Conservation (phyloP, 331 rosid genomes). For the Malus hybrid region DNA sequence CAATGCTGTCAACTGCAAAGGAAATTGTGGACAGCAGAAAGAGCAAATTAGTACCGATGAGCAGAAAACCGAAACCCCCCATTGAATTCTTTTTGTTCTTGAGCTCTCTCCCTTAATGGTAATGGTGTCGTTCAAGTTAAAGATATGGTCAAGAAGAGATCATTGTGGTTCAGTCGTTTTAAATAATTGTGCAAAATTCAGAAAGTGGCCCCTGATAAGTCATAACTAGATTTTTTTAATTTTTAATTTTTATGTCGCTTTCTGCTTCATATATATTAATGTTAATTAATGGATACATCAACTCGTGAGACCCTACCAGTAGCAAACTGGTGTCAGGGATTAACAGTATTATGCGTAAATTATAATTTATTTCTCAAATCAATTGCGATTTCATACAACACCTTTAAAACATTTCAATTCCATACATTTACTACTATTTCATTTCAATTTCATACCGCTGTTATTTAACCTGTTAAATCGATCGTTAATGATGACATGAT, state of each 20-base stretch:
- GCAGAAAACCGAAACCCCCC: constrained; percentile 4
- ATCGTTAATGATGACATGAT: no score
- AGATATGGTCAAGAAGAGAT: neutral
- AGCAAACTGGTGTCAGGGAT: no score
- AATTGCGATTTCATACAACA: no score
- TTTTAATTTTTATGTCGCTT: no score
- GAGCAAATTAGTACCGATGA: constrained; percentile 10
- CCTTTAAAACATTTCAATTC: no score
- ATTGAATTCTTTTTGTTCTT: neutral
- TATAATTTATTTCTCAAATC: no score
- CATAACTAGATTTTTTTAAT: neutral
- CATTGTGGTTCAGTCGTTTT: neutral
- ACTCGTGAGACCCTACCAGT: neutral
- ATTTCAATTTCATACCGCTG: no score
- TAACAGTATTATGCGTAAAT: no score
- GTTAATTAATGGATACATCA: neutral
- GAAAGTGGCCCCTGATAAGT: neutral
- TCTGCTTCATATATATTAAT: neutral
- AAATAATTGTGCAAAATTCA: neutral
- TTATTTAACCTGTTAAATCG: no score
- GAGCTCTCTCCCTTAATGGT: no score
- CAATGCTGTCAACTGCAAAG: constrained; percentile 22
- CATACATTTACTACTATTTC: no score
- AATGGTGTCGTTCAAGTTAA: neutral
- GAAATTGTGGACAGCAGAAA: constrained; percentile 9